Evolutionary conservation across 352 stramenopile species (phyloP).

Genomic region (Pythium aquatile): DNA sequence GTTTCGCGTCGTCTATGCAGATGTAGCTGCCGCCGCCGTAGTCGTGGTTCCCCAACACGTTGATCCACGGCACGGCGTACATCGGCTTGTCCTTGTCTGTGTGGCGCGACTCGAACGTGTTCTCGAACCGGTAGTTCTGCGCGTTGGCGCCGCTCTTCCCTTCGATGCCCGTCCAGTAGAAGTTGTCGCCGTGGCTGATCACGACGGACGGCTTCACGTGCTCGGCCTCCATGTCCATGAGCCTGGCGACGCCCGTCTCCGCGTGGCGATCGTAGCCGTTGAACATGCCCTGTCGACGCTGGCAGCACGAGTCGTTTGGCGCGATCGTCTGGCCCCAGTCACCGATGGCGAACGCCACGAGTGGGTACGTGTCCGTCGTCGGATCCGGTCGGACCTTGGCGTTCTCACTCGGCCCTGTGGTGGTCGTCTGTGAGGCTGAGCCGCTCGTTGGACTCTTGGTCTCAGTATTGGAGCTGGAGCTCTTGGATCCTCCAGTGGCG

Average conservation of each 20-base stretch:
- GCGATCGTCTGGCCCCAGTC: slow-evolving; percentile 6
- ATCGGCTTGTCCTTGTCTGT: not conserved
- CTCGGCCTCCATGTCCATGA: slow-evolving; percentile 23
- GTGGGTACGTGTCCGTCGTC: not conserved
- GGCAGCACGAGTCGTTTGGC: not conserved
- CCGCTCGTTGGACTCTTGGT: slow-evolving; percentile 1
- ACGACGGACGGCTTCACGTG: slow-evolving; percentile 46
- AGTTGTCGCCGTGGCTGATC: slow-evolving; percentile 44
- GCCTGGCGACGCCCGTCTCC: slow-evolving; percentile 11
- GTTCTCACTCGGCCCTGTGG: not conserved
- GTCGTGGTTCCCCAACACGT: slow-evolving; percentile 37
- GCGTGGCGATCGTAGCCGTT: slow-evolving; percentile 30
- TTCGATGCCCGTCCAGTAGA: slow-evolving; percentile 37
- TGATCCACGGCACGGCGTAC: slow-evolving; percentile 31
- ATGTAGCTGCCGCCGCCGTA: slow-evolving; percentile 66
- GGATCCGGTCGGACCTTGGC: slow-evolving; percentile 1
- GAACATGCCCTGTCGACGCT: slow-evolving; percentile 2
- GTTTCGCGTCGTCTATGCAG: slow-evolving; percentile 31
- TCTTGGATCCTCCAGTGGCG: not conserved
- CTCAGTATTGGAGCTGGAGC: not conserved
- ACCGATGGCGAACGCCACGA: slow-evolving; percentile 8
- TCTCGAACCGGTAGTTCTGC: slow-evolving; percentile 49
- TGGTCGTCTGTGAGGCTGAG: not conserved
- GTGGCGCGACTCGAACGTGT: slow-evolving; percentile 46
- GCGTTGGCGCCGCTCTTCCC: slow-evolving; percentile 27